Evolutionary conservation across 768 basidiomycete genomes (phyloP).

Genomic region (Amanita thiersii): DNA sequence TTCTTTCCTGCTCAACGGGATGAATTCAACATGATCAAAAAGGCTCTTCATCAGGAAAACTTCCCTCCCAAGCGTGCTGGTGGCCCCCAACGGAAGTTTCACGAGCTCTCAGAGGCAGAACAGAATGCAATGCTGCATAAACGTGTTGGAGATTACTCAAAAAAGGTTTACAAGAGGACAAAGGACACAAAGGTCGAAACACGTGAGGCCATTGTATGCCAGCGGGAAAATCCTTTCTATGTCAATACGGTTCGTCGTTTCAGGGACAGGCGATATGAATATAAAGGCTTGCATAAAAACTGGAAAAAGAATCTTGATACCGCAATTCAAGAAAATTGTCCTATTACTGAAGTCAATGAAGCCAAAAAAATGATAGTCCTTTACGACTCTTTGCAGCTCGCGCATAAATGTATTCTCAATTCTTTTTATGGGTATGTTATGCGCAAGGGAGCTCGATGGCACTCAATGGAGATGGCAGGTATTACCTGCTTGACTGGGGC

Average conservation of each 20-base stretch:
- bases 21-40: constrained; percentile 98
- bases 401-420: constrained; percentile 99
- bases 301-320: constrained; percentile 98
- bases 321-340: constrained; percentile 54
- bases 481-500: constrained; percentile 98
- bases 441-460: constrained; percentile 99
- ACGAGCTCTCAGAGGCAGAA: constrained; percentile 76
- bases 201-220: constrained; percentile 92
- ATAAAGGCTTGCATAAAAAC: constrained; percentile 96
- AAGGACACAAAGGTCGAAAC: constrained; percentile 96
- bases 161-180: constrained; percentile 97
- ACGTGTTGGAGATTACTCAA: constrained; percentile 95
- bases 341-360: constrained; percentile 85
- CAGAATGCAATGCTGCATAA: constrained; percentile 92
- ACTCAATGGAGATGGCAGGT: constrained; percentile 99
- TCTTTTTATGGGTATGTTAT: constrained; percentile 99
- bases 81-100: constrained; percentile 69
- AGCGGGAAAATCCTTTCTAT: constrained; percentile 97
- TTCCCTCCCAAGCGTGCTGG: constrained; percentile 80
- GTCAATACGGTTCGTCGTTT: constrained; percentile 97
- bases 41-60: constrained; percentile 89
- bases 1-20: constrained; percentile 96
- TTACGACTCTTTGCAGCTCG: constrained; percentile 96
- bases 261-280: constrained; percentile 96
- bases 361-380: constrained; percentile 99